phyloP scores from a whole-genome alignment of 805 yeast species.

The Spathaspora boniae region DNA sequence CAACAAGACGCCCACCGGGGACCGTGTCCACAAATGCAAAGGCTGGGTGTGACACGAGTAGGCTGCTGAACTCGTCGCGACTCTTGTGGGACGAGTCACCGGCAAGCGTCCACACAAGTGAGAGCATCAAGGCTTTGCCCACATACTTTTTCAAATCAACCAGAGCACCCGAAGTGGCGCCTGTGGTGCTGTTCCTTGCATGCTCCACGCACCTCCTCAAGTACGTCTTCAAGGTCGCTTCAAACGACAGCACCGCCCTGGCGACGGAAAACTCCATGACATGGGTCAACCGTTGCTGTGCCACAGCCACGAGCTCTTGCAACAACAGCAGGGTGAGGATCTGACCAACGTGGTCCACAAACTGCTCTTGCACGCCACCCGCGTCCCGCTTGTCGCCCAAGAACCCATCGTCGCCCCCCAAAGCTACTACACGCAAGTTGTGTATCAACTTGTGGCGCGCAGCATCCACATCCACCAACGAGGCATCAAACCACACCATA shows the following conservation, averaged over 20 bases:
- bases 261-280: slow-evolving; percentile 46
- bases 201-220: slow-evolving; percentile 18
- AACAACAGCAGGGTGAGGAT: slow-evolving; percentile 11
- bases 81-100: slow-evolving; percentile 50
- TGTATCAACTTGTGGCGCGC: slow-evolving; percentile 14
- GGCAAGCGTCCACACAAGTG: slow-evolving; percentile 60
- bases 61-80: slow-evolving; percentile 34
- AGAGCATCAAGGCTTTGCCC: slow-evolving; percentile 29
- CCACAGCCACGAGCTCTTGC: slow-evolving; percentile 17
- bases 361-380: slow-evolving; percentile 10
- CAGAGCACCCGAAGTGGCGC: slow-evolving; percentile 2
- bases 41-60: slow-evolving; percentile 17
- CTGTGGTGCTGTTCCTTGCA: slow-evolving; percentile 6
- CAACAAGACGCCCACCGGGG: slow-evolving; percentile 28
- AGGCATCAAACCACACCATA: slow-evolving; percentile 65
- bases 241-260: slow-evolving; percentile 37
- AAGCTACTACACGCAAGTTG: slow-evolving; percentile 14
- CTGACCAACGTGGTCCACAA: slow-evolving; percentile 9
- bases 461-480: slow-evolving; percentile 17
- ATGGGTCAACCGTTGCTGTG: slow-evolving; percentile 37
- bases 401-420: slow-evolving; percentile 10
- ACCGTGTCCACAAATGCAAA: slow-evolving; percentile 12
- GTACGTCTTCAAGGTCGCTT: slow-evolving; percentile 36
- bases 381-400: slow-evolving; percentile 7
- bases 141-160: slow-evolving; percentile 26